phyloP scores from a whole-genome alignment of 164 flowering plant genomes.

The Tetrastigma voinierianum region DNA sequence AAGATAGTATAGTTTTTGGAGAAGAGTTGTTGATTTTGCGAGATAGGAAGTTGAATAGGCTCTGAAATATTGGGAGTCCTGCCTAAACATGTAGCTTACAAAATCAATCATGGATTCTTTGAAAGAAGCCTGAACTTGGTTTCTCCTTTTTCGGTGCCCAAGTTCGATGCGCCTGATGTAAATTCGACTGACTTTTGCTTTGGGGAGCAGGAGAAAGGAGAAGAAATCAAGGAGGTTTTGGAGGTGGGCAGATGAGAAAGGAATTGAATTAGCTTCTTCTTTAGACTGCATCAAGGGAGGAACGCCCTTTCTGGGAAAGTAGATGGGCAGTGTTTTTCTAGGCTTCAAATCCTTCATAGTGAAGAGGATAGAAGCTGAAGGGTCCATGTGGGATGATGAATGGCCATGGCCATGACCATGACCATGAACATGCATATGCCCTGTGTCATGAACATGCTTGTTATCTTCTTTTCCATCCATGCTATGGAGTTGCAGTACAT shows the following conservation, averaged over 20 bases:
- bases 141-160: constrained; percentile 34
- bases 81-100: constrained; percentile 20
- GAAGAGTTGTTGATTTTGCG: constrained; percentile 9
- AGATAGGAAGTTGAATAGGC: constrained; percentile 28
- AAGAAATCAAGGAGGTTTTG: constrained; percentile 32
- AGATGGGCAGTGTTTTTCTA: constrained; percentile 24
- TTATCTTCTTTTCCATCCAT: no score
- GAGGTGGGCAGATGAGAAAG: constrained; percentile 26
- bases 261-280: no score
- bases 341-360: constrained; percentile 19
- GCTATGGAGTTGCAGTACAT: no score
- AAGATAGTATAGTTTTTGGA: constrained; percentile 44
- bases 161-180: constrained; percentile 26
- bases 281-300: no score
- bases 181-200: constrained; percentile 44
- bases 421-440: no score
- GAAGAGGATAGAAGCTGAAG: constrained; percentile 26
- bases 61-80: constrained; percentile 7
- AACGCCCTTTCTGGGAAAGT: constrained; percentile 28
- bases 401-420: no score
- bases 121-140: constrained; percentile 45
- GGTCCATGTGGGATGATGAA: constrained; percentile 27
- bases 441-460: background rate
- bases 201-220: constrained; percentile 34
- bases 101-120: constrained; percentile 47